Base-by-base conservation (phyloP, 768 basidiomycete species). In the Mycena vulgaris region DNA sequence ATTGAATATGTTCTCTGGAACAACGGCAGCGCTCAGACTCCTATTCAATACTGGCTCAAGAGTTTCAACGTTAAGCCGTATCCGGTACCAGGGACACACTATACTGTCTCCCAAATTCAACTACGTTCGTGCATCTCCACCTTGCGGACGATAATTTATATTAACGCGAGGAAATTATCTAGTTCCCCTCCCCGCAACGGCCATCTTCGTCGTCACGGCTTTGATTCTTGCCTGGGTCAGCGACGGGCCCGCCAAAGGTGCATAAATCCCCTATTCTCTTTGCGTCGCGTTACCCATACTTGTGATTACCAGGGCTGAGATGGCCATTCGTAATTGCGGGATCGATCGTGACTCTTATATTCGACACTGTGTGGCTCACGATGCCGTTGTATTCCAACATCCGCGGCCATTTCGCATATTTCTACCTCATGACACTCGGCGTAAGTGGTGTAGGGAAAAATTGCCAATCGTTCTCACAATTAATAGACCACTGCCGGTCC, bases 1-100 rank as follows among this genome's bases (percentile, higher is more conserved):
- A 71, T 74, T 23, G 69, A 68, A 60, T 74, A 74, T 57, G 67
- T 71, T 17, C 66, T 74, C 14, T 74, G 73, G 73, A 74, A 74
- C 67, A 74, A 74, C 55, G 73, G 53, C 33, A 13, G 21, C 3
- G 64, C 56, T 27, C 73, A 74, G 31, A 65, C 73, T 0, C 73
- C 73, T 10, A 62, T 74, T 33, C 70, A 71, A 39, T 74, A 63
- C 40, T 74, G 70, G 70, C 63, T 74, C 30, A 74, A 74, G 70
- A 66, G 59, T 33, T 74, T 74, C 73, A 74, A 74, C 64, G 35
- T 69, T 42, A 33, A 74, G 28, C 73, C 73, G 11, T 71, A 47
- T 56, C 73, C 73, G 19, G 73, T 74, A 19, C 73, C 73, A 1
- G 73, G 70, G 31, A 64, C 17, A 23, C 42, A 51, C 7, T 73